Base-by-base conservation (phyloP, 805 yeast species). In the Candida lessepsii region DNA sequence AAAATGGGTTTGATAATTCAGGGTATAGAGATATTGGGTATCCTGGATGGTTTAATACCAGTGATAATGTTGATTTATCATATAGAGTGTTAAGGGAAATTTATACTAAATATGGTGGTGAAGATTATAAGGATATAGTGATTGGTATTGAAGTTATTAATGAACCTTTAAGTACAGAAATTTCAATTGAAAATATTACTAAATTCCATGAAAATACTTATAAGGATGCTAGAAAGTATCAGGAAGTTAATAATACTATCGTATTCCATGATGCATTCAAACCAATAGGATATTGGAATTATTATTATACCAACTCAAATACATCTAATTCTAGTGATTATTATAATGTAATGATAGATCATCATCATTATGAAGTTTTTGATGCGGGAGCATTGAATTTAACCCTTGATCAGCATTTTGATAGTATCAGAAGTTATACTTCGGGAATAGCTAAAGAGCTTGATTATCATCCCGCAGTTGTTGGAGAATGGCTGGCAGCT, bases 1-100 rank as follows among this genome's bases (percentile, higher is more conserved):
- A 86, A 55, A 87, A 86, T 57, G 95, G 95, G 15, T 86, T 86
- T 66, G 93, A 86, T 55, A 87, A 86, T 53, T 80, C 88, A 7
- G 96, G 95, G 1, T 60, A 71, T 20, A 68, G 89, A 53, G 78
- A 57, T 37, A 50, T 60, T 5, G 63, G 61, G 2, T 56, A 57
- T 44, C 66, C 67, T 11, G 66, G 65, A 15, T 61, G 66, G 67
- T 61, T 57, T 46, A 60, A 61, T 39, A 29, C 42, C 6, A 57
- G 65, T 1, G 57, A 48, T 21, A 50, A 63, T 42, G 44, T 61
- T 2, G 49, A 54, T 24, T 42, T 60, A 24, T 61, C 72, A 4
- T 48, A 58, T 27, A 48, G 56, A n/a, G 70, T 62, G 2, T 54
- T 68, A 45, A 52, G 60, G 24, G 42, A 51, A 36, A 63, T 68